Evolutionary conservation across 768 basidiomycete species (phyloP).

Genomic region (Russula olivacea): DNA sequence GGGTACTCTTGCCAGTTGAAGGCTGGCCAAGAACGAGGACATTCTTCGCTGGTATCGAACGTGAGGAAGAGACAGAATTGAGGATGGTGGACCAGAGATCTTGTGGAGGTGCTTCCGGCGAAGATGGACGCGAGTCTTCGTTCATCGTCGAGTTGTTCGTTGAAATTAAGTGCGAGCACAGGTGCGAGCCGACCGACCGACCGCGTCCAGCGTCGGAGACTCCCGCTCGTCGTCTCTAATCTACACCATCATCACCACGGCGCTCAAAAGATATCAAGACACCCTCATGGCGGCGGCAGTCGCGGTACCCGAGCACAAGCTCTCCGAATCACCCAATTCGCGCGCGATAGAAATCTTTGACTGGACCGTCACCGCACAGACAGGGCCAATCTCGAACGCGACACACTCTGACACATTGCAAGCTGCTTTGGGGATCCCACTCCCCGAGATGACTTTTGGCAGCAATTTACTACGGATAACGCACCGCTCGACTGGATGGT

Average conservation of each 20-base stretch:
- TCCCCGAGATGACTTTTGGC: slow-evolving; percentile 98
- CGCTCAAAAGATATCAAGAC: slow-evolving; percentile 13
- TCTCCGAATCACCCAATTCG: slow-evolving; percentile 63
- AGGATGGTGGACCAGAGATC: slow-evolving; percentile 94
- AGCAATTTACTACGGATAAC: slow-evolving; percentile 66
- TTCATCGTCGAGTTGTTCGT: slow-evolving; percentile 12
- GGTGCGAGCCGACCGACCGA: neutral
- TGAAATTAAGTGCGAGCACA: neutral
- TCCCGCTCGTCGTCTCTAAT: neutral
- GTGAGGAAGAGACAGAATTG: slow-evolving; percentile 74
- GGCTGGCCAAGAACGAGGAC: slow-evolving; percentile 79
- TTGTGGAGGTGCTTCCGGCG: slow-evolving; percentile 67
- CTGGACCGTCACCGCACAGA: slow-evolving; percentile 67
- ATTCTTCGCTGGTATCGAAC: slow-evolving; percentile 82
- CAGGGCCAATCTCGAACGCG: slow-evolving; percentile 76
- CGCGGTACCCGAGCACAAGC: slow-evolving; percentile 54
- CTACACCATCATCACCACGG: neutral
- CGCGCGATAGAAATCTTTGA: slow-evolving; percentile 59
- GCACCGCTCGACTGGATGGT: slow-evolving; percentile 60
- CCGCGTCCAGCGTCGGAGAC: slow-evolving; percentile 3
- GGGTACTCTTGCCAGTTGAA: slow-evolving; percentile 68
- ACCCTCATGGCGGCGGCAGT: slow-evolving; percentile 39
- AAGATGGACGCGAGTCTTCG: slow-evolving; percentile 49
- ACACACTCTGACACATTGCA: slow-evolving; percentile 67
- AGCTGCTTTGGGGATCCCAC: slow-evolving; percentile 58